Percentiles rank a stretch among this genome's conserved stretches.
phyloP scores from a whole-genome alignment of 2,329 filamentous ascomycete species.

The Trichoderma asperellum region DNA sequence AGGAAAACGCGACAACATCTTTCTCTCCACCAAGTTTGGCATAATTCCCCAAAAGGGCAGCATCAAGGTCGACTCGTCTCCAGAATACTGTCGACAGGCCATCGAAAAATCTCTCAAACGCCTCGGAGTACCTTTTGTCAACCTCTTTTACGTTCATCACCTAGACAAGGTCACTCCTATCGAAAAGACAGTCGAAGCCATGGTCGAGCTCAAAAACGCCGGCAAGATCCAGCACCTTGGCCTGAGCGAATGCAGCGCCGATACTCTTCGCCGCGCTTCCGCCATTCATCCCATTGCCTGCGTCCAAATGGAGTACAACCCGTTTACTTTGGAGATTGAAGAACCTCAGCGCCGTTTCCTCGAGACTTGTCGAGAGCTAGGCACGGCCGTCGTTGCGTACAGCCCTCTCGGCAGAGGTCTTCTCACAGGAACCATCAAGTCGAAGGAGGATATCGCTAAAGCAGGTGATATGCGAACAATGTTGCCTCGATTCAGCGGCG shows the following conservation, averaged over 20 bases:
- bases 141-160: conserved; percentile 60
- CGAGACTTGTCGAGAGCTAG: conserved; percentile 59
- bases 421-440: conserved; percentile 55
- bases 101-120: conserved; percentile 47
- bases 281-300: conserved; percentile 54
- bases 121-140: conserved; percentile 56
- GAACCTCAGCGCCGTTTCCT: conserved; percentile 53
- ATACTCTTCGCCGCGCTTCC: conserved; percentile 55
- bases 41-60: conserved; percentile 18
- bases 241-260: conserved; percentile 55
- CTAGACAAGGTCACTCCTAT: conserved; percentile 52
- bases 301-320: conserved; percentile 59
- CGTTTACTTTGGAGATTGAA: conserved; percentile 63
- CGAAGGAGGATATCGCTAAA: conserved; percentile 47
- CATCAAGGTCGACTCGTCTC: conserved; percentile 5
- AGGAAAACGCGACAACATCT: conserved; percentile 52
- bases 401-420: conserved; percentile 65
- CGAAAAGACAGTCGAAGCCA: conserved; percentile 55
- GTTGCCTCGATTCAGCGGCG: conserved; percentile 31
- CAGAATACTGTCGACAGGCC: conserved; percentile 31
- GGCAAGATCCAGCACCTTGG: conserved; percentile 63
- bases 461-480: conserved; percentile 46
- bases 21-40: conserved; percentile 51
- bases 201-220: conserved; percentile 54
- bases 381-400: conserved; percentile 60